These are phyloP conservation scores for Heterobasidion parviporum DNA, from an alignment of 1,284 basidiomycete genomes.

Conservation along the genomic window DNA sequence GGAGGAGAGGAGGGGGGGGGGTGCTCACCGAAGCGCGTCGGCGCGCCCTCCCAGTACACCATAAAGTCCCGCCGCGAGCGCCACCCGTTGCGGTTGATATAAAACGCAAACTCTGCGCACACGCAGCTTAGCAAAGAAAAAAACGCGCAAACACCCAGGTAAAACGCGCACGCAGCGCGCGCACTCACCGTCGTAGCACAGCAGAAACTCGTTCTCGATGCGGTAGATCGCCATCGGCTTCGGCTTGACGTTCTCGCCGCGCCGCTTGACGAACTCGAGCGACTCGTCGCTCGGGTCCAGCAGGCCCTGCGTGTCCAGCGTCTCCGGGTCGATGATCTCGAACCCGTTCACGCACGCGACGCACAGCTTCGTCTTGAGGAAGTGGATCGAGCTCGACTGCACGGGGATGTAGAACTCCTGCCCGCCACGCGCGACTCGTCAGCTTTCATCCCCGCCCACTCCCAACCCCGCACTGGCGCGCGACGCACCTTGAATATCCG, in stretches of 20 bases:
- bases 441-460: background rate
- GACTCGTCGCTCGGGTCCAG: constrained; percentile 90
- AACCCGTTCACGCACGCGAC: constrained; percentile 98
- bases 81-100: constrained; percentile 96
- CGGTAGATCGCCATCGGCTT: constrained; percentile 96
- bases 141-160: background rate
- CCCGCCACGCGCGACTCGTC: background rate
- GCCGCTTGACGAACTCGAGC: constrained; percentile 89
- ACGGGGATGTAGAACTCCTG: constrained; percentile 99
- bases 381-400: constrained; percentile 94
- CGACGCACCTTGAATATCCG: constrained; percentile 81
- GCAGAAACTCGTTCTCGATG: constrained; percentile 92
- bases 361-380: constrained; percentile 96
- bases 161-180: background rate
- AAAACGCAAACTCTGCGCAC: constrained; percentile 89
- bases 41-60: constrained; percentile 94
- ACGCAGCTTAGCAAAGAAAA: constrained; percentile 4
- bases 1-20: background rate
- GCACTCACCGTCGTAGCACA: constrained; percentile 91
- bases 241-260: constrained; percentile 59
- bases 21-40: constrained; percentile 86
- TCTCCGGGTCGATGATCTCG: constrained; percentile 98
- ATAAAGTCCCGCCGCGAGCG: constrained; percentile 88
- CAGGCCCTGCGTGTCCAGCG: constrained; percentile 92
- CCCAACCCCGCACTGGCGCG: too few species aligned